Conservation (phyloP, 495 filamentous ascomycete genomes). For the Neurospora sp. region DNA sequence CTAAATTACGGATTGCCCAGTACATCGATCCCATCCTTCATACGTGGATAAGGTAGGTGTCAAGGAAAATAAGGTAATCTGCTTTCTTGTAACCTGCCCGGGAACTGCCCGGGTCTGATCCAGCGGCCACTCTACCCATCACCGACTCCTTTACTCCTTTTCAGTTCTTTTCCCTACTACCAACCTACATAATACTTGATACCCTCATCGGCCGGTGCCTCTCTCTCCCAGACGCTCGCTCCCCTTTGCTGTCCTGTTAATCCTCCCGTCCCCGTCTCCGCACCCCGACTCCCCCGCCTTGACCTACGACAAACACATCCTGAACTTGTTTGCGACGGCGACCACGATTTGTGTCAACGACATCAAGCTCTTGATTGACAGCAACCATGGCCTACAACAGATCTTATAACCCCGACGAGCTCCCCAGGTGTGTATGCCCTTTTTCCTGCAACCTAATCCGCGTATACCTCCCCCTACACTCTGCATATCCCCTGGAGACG, state of each 20-base stretch:
- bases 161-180: background rate
- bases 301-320: constrained; percentile 9
- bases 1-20: background rate
- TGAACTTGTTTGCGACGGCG: constrained; percentile 5
- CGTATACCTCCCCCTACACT: constrained; percentile 12
- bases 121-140: background rate
- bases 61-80: background rate
- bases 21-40: background rate
- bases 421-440: constrained; percentile 68
- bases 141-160: background rate
- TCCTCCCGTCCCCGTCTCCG: constrained; percentile 1
- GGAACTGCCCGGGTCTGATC: background rate
- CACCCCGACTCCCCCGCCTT: background rate
- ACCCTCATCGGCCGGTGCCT: background rate
- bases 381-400: constrained; percentile 84
- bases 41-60: background rate
- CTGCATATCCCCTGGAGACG: constrained; percentile 6
- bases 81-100: background rate
- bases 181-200: background rate
- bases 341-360: constrained; percentile 8
- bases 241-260: background rate
- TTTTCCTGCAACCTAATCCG: background rate
- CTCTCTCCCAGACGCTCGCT: background rate
- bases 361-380: constrained; percentile 5
- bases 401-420: constrained; percentile 88